Evolutionary conservation across 306 rosid species (phyloP), one percentile per base, ranked within the genome.

Genomic region (Astragalus glycyphyllos): DNA sequence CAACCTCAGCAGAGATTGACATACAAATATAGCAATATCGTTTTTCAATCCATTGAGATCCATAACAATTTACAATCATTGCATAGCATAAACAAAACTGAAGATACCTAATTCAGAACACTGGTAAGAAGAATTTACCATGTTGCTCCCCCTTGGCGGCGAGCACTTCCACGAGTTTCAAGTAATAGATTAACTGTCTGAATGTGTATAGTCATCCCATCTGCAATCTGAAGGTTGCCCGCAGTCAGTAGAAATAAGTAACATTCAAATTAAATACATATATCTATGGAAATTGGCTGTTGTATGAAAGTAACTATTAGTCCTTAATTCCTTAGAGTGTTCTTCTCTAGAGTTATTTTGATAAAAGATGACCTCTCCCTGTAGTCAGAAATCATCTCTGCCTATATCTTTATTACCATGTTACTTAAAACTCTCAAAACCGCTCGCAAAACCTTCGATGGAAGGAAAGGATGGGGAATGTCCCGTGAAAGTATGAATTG

Each of bases 121-220:
- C 68, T 54, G 13, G 47, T 10, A 70, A 57, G 58, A 74, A 70
- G 10, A 78, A 69, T 68, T 80, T 85, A 93, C 97, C 97, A 88
- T 20, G 89, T 77, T 15, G 96, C 90, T 73, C 93, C 97, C 77
- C 84, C 98, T 84, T 85, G 80, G 49, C 64, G 29, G 67, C 81
- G 69, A 73, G 85, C 85, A 75, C 97, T 83, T 57, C 97, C 96
- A 66, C 86, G 81, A 79, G 98, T 90, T 90, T 93, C 98, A 76
- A 93, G 94, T 64, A 90, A 76, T 62, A 93, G 77, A 84, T 93
- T 93, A 77, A 93, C 97, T 34, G 89, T 84, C 38, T 37, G 83
- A 80, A 93, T 85, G 82, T 87, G 96, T 83, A 93, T 32, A 57
- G 98, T 93, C 98, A 90, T 93, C 75, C 98, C 98, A 87, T 93